Conservation (phyloP, 306 rosid genomes). For the Cucurbita ficifolia region DNA sequence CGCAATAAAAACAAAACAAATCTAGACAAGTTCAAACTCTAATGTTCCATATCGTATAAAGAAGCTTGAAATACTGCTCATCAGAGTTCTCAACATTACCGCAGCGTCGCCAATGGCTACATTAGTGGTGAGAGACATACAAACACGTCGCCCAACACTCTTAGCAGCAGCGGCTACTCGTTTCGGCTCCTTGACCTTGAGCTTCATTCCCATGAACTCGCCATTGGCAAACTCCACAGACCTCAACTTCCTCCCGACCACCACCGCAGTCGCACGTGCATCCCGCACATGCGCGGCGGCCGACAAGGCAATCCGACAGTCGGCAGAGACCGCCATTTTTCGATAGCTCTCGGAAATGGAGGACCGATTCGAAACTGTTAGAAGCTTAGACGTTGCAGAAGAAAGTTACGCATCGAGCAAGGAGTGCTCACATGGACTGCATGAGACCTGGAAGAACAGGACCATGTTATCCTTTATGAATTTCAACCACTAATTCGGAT, state of each 20-base stretch:
- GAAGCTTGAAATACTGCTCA: too few species aligned
- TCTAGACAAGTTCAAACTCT: neutral
- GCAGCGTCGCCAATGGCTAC: slow-evolving; percentile 5
- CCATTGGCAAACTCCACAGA: slow-evolving; percentile 23
- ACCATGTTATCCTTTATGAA: slow-evolving; percentile 26
- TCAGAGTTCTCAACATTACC: slow-evolving; percentile 7
- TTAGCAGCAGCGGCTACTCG: neutral
- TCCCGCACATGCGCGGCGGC: slow-evolving; percentile 13
- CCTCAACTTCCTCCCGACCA: slow-evolving; percentile 16
- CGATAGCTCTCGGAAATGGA: neutral
- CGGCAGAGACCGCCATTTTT: slow-evolving; percentile 21
- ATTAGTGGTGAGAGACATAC: slow-evolving; percentile 26
- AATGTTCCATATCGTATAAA: too few species aligned
- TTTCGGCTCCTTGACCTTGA: slow-evolving; percentile 19
- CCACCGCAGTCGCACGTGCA: neutral
- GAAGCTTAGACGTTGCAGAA: too few species aligned
- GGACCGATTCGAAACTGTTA: neutral
- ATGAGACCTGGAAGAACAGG: slow-evolving; percentile 16
- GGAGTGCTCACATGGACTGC: slow-evolving; percentile 16
- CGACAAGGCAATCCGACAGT: slow-evolving; percentile 25
- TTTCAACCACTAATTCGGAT: slow-evolving; percentile 21
- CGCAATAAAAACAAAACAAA: neutral
- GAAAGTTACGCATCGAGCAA: neutral
- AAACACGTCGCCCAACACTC: slow-evolving; percentile 11
- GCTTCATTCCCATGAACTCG: slow-evolving; percentile 37